Evolutionary conservation across 768 basidiomycete genomes (phyloP), one percentile per base, ranked within the genome.

Genomic region (Favolaschia claudopus): DNA sequence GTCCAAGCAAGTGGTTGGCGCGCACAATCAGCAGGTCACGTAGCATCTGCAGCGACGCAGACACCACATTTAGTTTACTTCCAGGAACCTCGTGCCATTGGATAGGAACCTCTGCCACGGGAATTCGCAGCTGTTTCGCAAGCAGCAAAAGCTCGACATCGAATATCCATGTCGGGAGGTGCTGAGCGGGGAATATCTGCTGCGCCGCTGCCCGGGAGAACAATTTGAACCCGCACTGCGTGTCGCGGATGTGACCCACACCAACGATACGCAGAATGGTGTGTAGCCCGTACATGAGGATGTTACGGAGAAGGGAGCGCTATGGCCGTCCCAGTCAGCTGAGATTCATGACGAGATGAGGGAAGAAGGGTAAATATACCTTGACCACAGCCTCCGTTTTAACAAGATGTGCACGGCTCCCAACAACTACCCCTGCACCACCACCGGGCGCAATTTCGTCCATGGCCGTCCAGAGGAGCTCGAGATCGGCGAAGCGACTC

Each of bases 221-320:
- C 25, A 98, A 85, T 76, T 98, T 98, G 87, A 98, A 98, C 29
- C 96, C 96, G 70, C 96, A 97, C 71, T 97, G 96, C 17, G 96
- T 98, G 77, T 97, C 95, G 24, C 92, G 86, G 59, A 96, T 91
- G 69, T 93, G 89, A 8, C 89, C 89, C 4, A 95, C 94, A 43
- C 96, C 95, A 28, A 96, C 88, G 42, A 96, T 85, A 32, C 90
- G 87, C 9, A 97, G 83, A 70, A 95, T 88, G 19, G 92, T 88
- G 72, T 98, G 96, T 56, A 98, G 85, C 5, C 90, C 91, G 68
- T 96, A 89, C 96, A 97, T 98, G 54, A 96, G 88, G 57, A 96
- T 76, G 69, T 97, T 98, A 29, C 96, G 91, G 19, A 96, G 74
- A 39, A 90, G 63, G 7, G 95, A 96, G 27, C 96, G 91, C 95